Base-by-base conservation (phyloP, 2,329 filamentous ascomycete genomes). In the Colletotrichum australisinense region DNA sequence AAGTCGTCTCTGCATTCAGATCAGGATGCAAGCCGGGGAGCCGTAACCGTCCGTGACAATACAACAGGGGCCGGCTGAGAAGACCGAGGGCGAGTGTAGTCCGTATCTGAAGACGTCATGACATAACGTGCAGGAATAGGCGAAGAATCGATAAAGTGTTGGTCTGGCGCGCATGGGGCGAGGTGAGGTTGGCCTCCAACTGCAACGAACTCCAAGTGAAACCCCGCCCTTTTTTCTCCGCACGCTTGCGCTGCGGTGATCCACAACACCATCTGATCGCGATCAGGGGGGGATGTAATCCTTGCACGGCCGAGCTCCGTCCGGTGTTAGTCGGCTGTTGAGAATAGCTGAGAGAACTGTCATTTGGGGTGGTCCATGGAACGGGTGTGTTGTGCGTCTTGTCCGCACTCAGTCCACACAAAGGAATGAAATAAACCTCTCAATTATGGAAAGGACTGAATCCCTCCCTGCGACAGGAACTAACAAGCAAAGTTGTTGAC, bases 141-240 rank as follows among this genome's bases (percentile, higher is more conserved):
- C 24, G 56, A 60, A n/a, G 9, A 67, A 32, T 32, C 42, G 55
- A 24, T 49, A 38, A 63, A 62, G 38, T 42, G 38, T 19, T 42
- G 38, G 38, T 69, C 62, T 32, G 49, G 38, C 14, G 26, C 49
- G 24, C 59, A 49, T 70, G 26, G 12, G 63, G 53, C n/a, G 68
- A 19, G 32, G 24, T 30, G 58, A 62, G 58, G 63, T 35, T 46
- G 30, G 52, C 32, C 52, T 66, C 42, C 63, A 60, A 60, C 55
- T 38, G 28, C 55, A 59, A 42, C 28, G 16, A 62, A 30, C 67
- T 67, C 63, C 55, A 46, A 30, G 32, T 42, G 63, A 11, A 70
- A 60, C 68, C 68, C 68, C 56, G 68, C 68, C 63, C 38, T 42
- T 30, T 63, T 42, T 53, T 70, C 68, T 67, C 68, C 68, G 60